Conservation (phyloP, 2,329 filamentous ascomycete genomes). For the Dryadomyces sulphureus region DNA sequence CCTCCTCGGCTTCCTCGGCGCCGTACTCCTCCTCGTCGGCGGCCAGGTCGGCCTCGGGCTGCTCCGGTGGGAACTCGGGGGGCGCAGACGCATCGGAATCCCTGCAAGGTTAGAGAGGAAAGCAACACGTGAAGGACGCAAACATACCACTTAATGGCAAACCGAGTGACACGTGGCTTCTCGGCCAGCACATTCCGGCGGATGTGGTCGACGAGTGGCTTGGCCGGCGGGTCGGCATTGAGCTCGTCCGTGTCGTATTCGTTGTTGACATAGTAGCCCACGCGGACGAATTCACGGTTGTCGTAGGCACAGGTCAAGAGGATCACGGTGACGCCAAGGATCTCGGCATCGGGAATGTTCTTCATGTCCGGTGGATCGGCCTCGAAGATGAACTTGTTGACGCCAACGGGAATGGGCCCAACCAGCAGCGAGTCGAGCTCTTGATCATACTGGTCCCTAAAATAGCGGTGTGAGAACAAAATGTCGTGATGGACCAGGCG, state of each 20-base stretch:
- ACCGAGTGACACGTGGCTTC: slow-evolving; percentile 93
- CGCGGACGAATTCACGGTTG: slow-evolving; percentile 88
- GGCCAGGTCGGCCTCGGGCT: slow-evolving; percentile 80
- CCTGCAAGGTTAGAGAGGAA: slow-evolving; percentile 33
- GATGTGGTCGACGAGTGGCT: slow-evolving; percentile 86
- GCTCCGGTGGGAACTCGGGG: slow-evolving; percentile 90
- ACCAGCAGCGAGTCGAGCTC: slow-evolving; percentile 95
- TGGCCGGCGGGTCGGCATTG: slow-evolving; percentile 74
- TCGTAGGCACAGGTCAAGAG: slow-evolving; percentile 95
- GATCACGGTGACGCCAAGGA: slow-evolving; percentile 93
- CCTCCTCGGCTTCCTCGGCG: slow-evolving; percentile 71
- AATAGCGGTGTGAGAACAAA: not conserved
- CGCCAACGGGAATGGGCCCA: slow-evolving; percentile 89
- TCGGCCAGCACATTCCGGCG: slow-evolving; percentile 85
- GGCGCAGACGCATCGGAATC: slow-evolving; percentile 96
- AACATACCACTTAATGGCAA: slow-evolving; percentile 92
- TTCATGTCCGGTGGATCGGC: slow-evolving; percentile 82
- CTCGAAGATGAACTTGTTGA: slow-evolving; percentile 98
- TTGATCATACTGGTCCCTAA: slow-evolving; percentile 88
- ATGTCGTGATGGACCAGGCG: not conserved
- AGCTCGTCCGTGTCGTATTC: slow-evolving; percentile 92
- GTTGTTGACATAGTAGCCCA: slow-evolving; percentile 99
- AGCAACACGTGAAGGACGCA: not conserved
- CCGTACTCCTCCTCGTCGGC: slow-evolving; percentile 85
- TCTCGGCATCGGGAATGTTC: slow-evolving; percentile 86